Percentiles rank a stretch among this genome's conserved stretches.
phyloP scores from a whole-genome alignment of 2,329 filamentous ascomycete species.

The Fusarium brachygibbosum region DNA sequence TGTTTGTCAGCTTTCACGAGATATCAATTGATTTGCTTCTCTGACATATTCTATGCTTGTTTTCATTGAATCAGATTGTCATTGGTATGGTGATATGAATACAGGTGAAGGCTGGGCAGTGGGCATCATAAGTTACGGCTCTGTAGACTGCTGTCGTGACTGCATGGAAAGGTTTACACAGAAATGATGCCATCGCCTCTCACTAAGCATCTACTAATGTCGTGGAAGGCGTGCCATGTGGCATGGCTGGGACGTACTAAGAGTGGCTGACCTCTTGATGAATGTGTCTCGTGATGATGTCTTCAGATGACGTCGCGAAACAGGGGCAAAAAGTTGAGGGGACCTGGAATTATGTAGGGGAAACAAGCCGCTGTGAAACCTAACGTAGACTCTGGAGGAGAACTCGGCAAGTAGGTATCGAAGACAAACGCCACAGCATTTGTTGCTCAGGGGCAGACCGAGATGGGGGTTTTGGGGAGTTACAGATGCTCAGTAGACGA shows the following conservation, averaged over 20 bases:
- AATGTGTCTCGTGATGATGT: conserved; percentile 32
- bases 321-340: conserved; percentile 15
- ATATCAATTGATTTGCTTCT: conserved; percentile 27
- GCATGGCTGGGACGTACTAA: conserved; percentile 18
- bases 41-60: not conserved
- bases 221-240: conserved; percentile 18
- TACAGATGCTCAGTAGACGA: not conserved
- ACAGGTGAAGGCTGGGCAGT: not conserved
- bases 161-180: not conserved
- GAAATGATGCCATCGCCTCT: not conserved
- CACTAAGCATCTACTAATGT: not conserved
- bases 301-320: conserved; percentile 36
- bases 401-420: conserved; percentile 1
- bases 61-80: not conserved
- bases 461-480: not conserved
- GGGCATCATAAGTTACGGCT: not conserved
- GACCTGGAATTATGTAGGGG: conserved; percentile 15
- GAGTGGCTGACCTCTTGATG: conserved; percentile 28
- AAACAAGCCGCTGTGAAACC: conserved; percentile 32
- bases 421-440: conserved; percentile 38
- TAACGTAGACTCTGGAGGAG: too few species aligned
- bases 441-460: conserved; percentile 18
- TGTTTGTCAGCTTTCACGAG: conserved; percentile 15
- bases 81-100: not conserved
- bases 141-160: not conserved